Evolutionary conservation across 2,329 filamentous ascomycete genomes (phyloP).

Genomic region (Fusarium sp.): DNA sequence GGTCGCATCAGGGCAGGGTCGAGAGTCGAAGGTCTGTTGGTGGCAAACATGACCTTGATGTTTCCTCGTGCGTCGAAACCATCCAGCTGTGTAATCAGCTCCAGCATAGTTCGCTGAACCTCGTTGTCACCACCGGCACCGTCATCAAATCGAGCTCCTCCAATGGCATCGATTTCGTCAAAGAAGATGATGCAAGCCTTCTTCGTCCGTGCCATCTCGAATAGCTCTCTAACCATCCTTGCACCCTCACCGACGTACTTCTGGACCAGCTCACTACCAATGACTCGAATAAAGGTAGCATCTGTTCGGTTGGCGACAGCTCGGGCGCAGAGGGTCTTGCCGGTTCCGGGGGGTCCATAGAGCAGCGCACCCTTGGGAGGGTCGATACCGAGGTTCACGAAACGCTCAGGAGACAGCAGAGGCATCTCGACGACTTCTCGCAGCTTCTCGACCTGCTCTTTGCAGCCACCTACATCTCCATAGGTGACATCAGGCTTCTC

Average conservation of each 20-base stretch:
- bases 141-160: constrained; percentile 96
- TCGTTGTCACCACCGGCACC: constrained; percentile 98
- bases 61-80: constrained; percentile 97
- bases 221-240: constrained; percentile 97
- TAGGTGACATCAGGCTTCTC: constrained; percentile 99
- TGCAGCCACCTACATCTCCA: constrained; percentile 98
- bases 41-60: constrained; percentile 99
- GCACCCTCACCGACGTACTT: constrained; percentile 99
- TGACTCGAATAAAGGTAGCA: constrained; percentile 98
- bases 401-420: constrained; percentile 93
- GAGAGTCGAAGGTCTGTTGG: constrained; percentile 94
- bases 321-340: constrained; percentile 97
- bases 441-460: constrained; percentile 99
- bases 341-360: constrained; percentile 97
- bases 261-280: constrained; percentile 97
- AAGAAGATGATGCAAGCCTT: constrained; percentile 99
- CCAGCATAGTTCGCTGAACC: constrained; percentile 97
- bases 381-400: constrained; percentile 98
- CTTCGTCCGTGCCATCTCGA: constrained; percentile 99
- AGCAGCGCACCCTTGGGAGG: constrained; percentile 97
- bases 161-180: constrained; percentile 97
- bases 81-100: constrained; percentile 96
- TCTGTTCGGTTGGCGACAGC: constrained; percentile 98
- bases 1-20: constrained; percentile 98
- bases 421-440: constrained; percentile 99